Percentiles rank a stretch among this genome's conserved stretches.
phyloP scores from a whole-genome alignment of 805 yeast genomes.

The Ogataea neopini region DNA sequence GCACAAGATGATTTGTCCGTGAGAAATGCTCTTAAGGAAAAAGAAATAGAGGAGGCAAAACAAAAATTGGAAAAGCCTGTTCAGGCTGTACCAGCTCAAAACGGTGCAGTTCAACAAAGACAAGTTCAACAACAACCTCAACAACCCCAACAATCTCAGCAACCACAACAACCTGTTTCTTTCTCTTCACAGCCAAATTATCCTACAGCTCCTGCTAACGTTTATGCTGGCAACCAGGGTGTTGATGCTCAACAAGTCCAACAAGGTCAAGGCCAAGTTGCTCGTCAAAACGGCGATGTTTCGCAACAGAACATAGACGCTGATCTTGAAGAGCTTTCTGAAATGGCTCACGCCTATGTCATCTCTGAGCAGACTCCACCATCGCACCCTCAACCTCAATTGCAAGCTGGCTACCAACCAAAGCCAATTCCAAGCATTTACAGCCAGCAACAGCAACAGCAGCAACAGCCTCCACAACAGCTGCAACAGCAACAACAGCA shows the following conservation, averaged over 20 bases:
- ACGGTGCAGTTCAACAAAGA: slow-evolving; percentile 18
- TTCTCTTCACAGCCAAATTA: slow-evolving; percentile 8
- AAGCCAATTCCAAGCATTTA: slow-evolving; percentile 22
- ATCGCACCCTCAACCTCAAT: slow-evolving; percentile 12
- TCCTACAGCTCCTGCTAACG: slow-evolving; percentile 1
- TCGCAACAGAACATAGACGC: slow-evolving; percentile 26
- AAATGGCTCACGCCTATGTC: slow-evolving; percentile 34
- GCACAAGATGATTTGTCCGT: slow-evolving; percentile 28
- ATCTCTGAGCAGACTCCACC: slow-evolving; percentile 31
- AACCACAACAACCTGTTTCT: neutral
- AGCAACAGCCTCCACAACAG: slow-evolving; percentile 3
- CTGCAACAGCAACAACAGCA: slow-evolving; percentile 21
- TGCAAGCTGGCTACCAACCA: slow-evolving; percentile 24
- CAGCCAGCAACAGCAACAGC: slow-evolving; percentile 26
- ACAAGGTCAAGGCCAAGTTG: slow-evolving; percentile 14
- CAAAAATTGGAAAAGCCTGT: slow-evolving; percentile 27
- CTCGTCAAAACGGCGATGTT: slow-evolving; percentile 9
- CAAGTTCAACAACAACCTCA: slow-evolving; percentile 4
- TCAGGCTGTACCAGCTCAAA: slow-evolving; percentile 9
- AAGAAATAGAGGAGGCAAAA: slow-evolving; percentile 22
- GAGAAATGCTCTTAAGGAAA: slow-evolving; percentile 33
- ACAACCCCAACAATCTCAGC: neutral
- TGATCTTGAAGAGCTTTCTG: slow-evolving; percentile 34
- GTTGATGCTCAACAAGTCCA: slow-evolving; percentile 15
- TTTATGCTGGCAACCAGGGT: slow-evolving; percentile 2